Evolutionary conservation across 1,139 yeast species (phyloP), one percentile per base, ranked within the genome.

Genomic region (Hemisphaericaspora xylanilytica): DNA sequence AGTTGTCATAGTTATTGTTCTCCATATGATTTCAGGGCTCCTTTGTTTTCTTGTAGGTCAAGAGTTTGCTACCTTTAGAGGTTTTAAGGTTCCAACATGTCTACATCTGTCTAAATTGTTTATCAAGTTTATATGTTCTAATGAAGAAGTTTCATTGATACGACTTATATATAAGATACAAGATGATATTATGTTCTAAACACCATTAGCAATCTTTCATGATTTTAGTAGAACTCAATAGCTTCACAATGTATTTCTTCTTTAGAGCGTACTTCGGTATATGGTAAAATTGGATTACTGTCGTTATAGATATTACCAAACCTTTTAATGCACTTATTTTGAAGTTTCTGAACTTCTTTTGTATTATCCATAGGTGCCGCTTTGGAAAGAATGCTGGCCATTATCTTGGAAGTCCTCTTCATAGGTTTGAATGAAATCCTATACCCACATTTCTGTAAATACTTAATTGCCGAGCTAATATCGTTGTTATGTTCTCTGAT

Each of bases 401-500:
- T 9, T 5, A 28, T 8, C 21, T 16, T 35, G 8, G 25, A 12
- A 2, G 14, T 15, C n/a, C 24, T 21, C 18, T 24, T 11, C 24
- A 14, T 28, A 3, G 21, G 6, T 11, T 16, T 31, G 13, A 13
- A 5, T 15, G 21, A n/a, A n/a, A 33, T 33, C 18, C 26, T 27
- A 27, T 35, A 37, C n/a, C 36, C 33, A 17, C 32, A 13, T 12
- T 13, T 27, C 20, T 29, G 36, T 15, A 37, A 26, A 13, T 35
- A 30, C 13, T 38, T 37, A 1, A 35, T 36, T 3, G 33, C 34
- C 22, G 14, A 20, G 7, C 14, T 9, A 5, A 43, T 10, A 31
- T 38, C 40, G 25, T 41, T 30, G 5, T 33, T 17, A 9, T 38
- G 25, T 16, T 38, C 43, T 16, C 17, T 16, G 11, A 43, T 22